phyloP scores from a whole-genome alignment of 2,329 filamentous ascomycete genomes.

The Pseudofabraea citricarpa region DNA sequence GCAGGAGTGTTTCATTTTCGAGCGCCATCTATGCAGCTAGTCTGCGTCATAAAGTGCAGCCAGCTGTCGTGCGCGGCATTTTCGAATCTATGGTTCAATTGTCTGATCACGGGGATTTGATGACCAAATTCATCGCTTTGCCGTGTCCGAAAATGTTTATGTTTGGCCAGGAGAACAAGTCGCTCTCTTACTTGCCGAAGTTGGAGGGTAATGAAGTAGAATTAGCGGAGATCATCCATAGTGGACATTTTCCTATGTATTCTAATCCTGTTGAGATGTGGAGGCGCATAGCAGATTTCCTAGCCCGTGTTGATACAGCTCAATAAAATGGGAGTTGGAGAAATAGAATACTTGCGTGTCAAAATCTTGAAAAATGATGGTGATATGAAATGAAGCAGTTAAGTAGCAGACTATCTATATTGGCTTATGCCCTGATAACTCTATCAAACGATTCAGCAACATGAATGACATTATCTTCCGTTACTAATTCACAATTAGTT shows the following conservation, averaged over 20 bases:
- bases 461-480: no score
- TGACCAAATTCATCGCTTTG: conserved; percentile 13
- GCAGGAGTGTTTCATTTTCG: not conserved
- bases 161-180: not conserved
- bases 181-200: not conserved
- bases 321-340: no score
- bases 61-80: conserved; percentile 14
- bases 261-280: conserved; percentile 14
- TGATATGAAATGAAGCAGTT: no score
- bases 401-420: no score
- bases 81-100: conserved; percentile 23
- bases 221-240: conserved; percentile 16
- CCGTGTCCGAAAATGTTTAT: conserved; percentile 13
- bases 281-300: not conserved
- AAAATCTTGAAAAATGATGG: no score
- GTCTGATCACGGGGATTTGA: conserved; percentile 14
- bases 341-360: no score
- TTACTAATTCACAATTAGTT: no score
- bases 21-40: not conserved
- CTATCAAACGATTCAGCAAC: no score
- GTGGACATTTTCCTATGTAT: conserved; percentile 25
- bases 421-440: no score
- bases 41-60: conserved; percentile 6
- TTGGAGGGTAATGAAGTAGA: conserved; percentile 12
- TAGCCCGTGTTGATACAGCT: not conserved